A percentile compares a stretch with the other conserved stretches of the same genome.
These are phyloP conservation scores for Picea abies DNA, from an alignment of 83 land plant species.

Conservation along the genomic window DNA sequence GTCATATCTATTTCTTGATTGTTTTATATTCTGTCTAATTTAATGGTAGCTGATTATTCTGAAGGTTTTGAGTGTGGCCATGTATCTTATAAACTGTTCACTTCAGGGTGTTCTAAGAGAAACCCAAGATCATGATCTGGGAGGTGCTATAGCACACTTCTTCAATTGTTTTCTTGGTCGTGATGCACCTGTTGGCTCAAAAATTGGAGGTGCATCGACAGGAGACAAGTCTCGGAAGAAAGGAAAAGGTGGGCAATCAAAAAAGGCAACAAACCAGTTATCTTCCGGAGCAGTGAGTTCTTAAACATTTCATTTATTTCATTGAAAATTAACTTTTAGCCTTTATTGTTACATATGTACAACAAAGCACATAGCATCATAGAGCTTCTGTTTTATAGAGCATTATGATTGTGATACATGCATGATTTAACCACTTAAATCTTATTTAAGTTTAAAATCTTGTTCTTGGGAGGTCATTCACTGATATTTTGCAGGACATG, in stretches of 20 bases:
- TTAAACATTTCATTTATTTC: not conserved
- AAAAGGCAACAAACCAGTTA: conserved; percentile 14
- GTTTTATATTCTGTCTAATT: not conserved
- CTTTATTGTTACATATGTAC: too few species aligned
- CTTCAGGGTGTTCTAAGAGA: conserved; percentile 87
- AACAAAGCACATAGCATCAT: too few species aligned
- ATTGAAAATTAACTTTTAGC: not conserved
- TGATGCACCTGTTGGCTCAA: conserved; percentile 27
- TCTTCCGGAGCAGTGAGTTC: conserved; percentile 3
- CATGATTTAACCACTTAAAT: too few species aligned
- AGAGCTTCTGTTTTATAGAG: too few species aligned
- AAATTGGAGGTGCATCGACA: conserved; percentile 1
- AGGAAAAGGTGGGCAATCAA: conserved; percentile 1
- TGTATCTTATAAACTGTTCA: not conserved
- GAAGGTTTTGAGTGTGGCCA: not conserved
- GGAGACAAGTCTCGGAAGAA: conserved; percentile 17
- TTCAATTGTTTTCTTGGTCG: conserved; percentile 86
- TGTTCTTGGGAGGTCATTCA: not conserved
- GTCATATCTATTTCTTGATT: not conserved
- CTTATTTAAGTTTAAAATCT: not conserved
- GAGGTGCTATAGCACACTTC: conserved; percentile 87
- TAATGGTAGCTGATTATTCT: not conserved
- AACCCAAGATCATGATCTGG: conserved; percentile 94
- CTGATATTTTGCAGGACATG: not conserved
- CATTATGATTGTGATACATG: too few species aligned